phyloP scores from a whole-genome alignment of 2,329 filamentous ascomycete genomes.

The Colletotrichum sp. region DNA sequence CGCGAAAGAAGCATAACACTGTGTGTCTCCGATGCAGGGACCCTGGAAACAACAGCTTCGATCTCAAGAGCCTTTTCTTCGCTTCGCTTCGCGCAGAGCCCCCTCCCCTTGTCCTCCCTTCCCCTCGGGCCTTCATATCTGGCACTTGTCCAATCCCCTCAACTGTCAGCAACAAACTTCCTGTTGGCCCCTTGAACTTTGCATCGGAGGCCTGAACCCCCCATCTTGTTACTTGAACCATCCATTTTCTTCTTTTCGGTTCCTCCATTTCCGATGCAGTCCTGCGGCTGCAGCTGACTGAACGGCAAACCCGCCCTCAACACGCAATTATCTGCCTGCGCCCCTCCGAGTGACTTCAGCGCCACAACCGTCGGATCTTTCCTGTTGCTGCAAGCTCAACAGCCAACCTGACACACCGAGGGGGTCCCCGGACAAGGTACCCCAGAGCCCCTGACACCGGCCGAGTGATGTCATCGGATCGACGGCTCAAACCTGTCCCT shows the following conservation, averaged over 20 bases:
- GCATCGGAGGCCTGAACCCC: neutral
- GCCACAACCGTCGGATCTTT: constrained; percentile 9
- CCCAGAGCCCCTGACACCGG: constrained; percentile 2
- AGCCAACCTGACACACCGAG: constrained; percentile 14
- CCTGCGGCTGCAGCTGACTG: neutral
- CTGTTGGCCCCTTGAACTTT: neutral
- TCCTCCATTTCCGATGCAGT: neutral
- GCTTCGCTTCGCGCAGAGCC: neutral
- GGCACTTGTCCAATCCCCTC: neutral
- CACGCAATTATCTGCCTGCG: neutral
- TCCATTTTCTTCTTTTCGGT: neutral
- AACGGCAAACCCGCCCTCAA: neutral
- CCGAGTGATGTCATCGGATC: constrained; percentile 22
- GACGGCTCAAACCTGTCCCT: constrained; percentile 3
- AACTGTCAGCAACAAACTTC: neutral
- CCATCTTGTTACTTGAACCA: neutral
- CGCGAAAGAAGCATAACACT: neutral
- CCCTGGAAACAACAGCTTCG: neutral
- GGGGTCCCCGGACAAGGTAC: neutral
- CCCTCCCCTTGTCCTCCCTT: neutral
- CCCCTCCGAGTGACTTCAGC: neutral
- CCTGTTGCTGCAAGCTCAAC: neutral
- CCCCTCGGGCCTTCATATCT: neutral
- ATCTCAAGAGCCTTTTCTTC: neutral
- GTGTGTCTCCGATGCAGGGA: constrained; percentile 11